Conservation (phyloP, 2,329 filamentous ascomycete genomes). For the Cytospora piceae region DNA sequence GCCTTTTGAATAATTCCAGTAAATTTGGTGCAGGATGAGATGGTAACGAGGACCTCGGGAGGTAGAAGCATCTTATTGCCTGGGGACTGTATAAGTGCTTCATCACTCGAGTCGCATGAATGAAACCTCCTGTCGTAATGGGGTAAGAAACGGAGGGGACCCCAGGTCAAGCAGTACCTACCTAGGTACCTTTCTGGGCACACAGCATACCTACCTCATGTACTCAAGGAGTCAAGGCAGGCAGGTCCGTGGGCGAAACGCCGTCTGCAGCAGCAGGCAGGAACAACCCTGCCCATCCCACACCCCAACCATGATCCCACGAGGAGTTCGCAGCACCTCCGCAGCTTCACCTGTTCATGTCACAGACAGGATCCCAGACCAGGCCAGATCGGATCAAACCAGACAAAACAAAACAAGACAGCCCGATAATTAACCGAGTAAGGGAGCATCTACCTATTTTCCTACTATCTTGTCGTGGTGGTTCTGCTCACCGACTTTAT, state of each 20-base stretch:
- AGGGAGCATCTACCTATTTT: no score
- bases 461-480: not conserved
- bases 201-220: no score
- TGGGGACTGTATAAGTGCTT: not conserved
- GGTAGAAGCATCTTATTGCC: not conserved
- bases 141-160: not conserved
- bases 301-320: no score
- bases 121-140: not conserved
- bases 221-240: not conserved
- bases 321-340: not conserved
- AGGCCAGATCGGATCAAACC: no score
- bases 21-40: not conserved
- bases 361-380: no score
- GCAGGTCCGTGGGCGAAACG: not conserved
- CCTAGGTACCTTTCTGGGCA: not conserved
- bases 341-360: not conserved
- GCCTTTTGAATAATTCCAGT: not conserved
- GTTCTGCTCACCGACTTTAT: not conserved
- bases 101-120: not conserved
- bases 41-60: not conserved
- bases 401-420: no score
- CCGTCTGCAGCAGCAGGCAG: not conserved
- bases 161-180: not conserved
- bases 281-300: not conserved
- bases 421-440: no score